Base-by-base conservation (phyloP, 1,284 basidiomycete genomes). In the Moniliophthora roreri region DNA sequence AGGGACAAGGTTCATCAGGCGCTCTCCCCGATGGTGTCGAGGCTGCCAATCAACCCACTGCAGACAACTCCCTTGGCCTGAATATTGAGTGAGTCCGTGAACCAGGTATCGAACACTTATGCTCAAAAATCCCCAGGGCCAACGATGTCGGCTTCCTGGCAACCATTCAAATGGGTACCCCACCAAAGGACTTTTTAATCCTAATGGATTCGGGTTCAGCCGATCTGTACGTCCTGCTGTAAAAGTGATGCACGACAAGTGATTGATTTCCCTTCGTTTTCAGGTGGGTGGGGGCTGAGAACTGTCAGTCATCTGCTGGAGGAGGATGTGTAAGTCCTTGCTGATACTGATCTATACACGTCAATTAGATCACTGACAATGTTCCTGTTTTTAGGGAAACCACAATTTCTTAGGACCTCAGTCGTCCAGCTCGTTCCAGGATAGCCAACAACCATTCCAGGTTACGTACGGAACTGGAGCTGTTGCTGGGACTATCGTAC, bases 121-220 rank as follows among this genome's bases (percentile, higher is more conserved):
- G 20, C 38, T 6, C 28, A 38, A 24, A 9, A 26, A 15, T 48
- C 38, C 44, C 11, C 37, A 78, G 80, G 55, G 71, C 69, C 15
- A 56, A 74, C 37, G 81, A 83, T 61, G 59, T 80, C 15, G 74
- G 73, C 10, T 83, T 93, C 69, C 74, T 93, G 48, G 86, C 87
- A 6, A 85, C 80, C 23, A 68, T 95, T 32, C 80, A 88, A 66
- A 81, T 95, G 58, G 92, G 92, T 36, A 89, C 86, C 2, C 89
- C 89, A n/a, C 80, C 87, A 1, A 74, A 69, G 39, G 69, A 84
- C 61, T 95, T 90, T 70, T 74, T 78, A 32, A 69, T 95, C 63
- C 78, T 95, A 48, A 86, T 92, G 84, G 93, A 95, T 71, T 89
- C 89, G 23, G 93, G 93, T 32, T 91, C 87, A 7, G 85, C 90